Evolutionary conservation across 768 basidiomycete species (phyloP), one percentile per base, ranked within the genome.

Genomic region (Russula vinacea): DNA sequence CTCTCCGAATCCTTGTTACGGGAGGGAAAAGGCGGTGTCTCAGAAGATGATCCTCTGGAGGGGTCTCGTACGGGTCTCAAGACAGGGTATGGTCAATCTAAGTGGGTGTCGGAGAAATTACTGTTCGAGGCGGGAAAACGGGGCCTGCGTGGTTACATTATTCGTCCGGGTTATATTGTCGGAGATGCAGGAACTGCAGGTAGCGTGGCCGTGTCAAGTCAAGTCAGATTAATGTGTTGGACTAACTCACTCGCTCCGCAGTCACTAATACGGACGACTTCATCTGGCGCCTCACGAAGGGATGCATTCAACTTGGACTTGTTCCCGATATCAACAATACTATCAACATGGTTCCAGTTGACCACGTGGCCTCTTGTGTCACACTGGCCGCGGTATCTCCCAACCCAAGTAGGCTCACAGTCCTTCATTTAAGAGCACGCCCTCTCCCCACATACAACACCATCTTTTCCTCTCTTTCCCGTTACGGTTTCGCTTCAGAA

Each of bases 241-340:
- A 64, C 44, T 26, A 17, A 57, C 58, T 49, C 17, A n/a, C 45
- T 39, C 32, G 24, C 14, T 10, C 24, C 24, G 22, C 68, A 93
- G 95, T 98, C 4, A 98, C 96, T 14, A 99, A 99, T 76, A 98
- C 97, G 39, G 68, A 99, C 70, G 97, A 99, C 74, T 99, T 99
- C 76, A 85, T 99, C 61, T 98, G 96, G 96, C 85, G 97, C 3
- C 78, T 99, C 75, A 92, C 97, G 72, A 98, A 98, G 75, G 97
- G 97, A n/a, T 98, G 94, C 72, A 82, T 98, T 42, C 97, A 99
- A 73, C 86, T 98, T n/a, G 96, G 95, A 1, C 83, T 93, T 45
- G 87, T 94, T 2, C 97, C 97, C 11, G 92, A 99, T 73, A 98
- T 99, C 75, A 94, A 97, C 79, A 99, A 99, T 76, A 89, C 92